A percentile compares a stretch with the other conserved stretches of the same genome.
Conservation (phyloP, 1,284 basidiomycete genomes). For the Schizopora paradoxa region DNA sequence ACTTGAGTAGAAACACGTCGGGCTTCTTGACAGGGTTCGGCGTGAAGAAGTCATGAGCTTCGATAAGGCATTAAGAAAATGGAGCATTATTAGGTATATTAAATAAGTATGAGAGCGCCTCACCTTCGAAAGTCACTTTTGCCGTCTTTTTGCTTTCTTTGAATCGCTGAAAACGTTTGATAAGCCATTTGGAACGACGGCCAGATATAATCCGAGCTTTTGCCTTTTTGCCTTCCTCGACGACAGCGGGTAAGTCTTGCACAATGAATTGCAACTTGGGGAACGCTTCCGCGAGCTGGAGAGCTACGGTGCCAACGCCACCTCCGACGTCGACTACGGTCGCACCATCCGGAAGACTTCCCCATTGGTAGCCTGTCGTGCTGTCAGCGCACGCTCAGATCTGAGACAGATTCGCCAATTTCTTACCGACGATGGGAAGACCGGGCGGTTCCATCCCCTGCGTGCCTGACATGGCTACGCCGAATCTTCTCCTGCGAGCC, state of each 20-base stretch:
- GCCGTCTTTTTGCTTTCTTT: no score
- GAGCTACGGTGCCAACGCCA: conserved; percentile 13
- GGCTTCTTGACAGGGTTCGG: conserved; percentile 27
- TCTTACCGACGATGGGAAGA: conserved; percentile 7
- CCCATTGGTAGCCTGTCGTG: conserved; percentile 17
- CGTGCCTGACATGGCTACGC: conserved; percentile 18
- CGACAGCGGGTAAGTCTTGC: conserved; percentile 15
- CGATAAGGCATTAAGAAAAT: no score
- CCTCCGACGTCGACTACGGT: conserved; percentile 20
- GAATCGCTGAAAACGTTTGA: no score
- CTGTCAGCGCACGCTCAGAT: no score
- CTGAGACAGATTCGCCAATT: not conserved
- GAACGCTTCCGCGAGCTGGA: conserved; percentile 8
- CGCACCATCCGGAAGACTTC: conserved; percentile 7
- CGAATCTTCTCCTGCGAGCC: conserved; percentile 16
- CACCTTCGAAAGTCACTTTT: no score
- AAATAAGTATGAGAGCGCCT: no score
- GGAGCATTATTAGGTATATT: no score
- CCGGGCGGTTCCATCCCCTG: conserved; percentile 10
- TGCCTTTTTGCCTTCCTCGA: conserved; percentile 2
- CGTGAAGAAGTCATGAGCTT: conserved; percentile 29
- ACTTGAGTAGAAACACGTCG: conserved; percentile 24
- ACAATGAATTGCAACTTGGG: conserved; percentile 17
- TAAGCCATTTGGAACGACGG: no score
- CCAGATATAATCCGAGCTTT: no score